These are phyloP conservation scores for Colletotrichum cereale DNA, from an alignment of 2,329 filamentous ascomycete genomes.

Conservation along the genomic window DNA sequence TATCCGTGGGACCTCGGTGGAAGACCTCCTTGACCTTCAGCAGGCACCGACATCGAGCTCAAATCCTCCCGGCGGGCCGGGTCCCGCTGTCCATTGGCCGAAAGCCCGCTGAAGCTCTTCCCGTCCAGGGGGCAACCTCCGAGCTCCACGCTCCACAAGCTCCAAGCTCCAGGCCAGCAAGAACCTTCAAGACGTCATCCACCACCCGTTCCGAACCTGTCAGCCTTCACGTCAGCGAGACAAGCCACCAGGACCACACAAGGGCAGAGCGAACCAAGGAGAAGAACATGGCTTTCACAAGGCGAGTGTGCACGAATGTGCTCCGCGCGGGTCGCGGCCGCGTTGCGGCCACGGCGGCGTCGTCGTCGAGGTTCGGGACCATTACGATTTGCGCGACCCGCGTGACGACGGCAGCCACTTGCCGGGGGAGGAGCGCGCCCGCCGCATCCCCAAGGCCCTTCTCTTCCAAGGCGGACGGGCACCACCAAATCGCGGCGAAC, in stretches of 20 bases:
- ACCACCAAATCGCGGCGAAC: constrained; percentile 37
- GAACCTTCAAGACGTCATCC: not conserved
- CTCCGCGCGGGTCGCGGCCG: constrained; percentile 11
- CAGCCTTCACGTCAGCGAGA: not conserved
- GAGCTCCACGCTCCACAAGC: not conserved
- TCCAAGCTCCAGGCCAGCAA: not conserved
- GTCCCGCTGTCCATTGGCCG: not conserved
- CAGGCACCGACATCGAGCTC: not conserved
- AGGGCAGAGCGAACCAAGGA: not conserved
- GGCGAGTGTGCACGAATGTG: constrained; percentile 2
- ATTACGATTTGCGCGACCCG: not conserved
- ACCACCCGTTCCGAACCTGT: not conserved
- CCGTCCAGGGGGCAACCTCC: not conserved
- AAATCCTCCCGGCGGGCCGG: not conserved
- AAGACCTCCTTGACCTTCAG: not conserved
- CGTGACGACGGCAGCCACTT: not conserved
- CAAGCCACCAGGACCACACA: not conserved
- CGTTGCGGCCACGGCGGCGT: not conserved
- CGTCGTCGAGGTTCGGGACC: not conserved
- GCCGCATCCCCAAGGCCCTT: constrained; percentile 21
- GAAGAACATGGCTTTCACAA: constrained; percentile 15
- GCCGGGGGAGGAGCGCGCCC: not conserved
- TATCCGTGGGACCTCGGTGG: not conserved
- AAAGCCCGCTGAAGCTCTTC: constrained; percentile 2
- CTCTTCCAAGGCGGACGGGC: constrained; percentile 21